These are phyloP conservation scores for Hydnomerulius pinastri DNA, from an alignment of 768 basidiomycete species.

Conservation along the genomic window DNA sequence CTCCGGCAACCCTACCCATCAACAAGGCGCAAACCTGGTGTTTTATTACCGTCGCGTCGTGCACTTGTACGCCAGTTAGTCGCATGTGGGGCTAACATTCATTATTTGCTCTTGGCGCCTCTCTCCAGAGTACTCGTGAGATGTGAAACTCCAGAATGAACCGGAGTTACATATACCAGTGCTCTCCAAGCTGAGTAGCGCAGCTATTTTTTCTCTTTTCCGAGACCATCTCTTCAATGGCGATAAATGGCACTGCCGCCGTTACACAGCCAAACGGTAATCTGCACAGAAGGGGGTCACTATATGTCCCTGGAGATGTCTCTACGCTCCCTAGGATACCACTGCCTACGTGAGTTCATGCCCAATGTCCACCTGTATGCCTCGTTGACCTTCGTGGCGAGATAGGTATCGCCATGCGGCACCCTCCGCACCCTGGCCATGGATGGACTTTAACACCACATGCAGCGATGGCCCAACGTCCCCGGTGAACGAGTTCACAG, in stretches of 20 bases:
- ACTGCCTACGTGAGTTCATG: background rate
- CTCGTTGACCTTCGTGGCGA: too few relatives aligned
- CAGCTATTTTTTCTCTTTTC: background rate
- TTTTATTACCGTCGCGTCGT: background rate
- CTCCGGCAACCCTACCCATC: background rate
- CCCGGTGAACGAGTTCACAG: too few relatives aligned
- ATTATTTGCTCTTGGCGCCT: background rate
- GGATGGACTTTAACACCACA: constrained; percentile 21
- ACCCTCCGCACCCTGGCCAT: constrained; percentile 37
- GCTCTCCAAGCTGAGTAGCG: too few relatives aligned
- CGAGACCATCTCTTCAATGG: background rate
- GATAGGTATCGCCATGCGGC: constrained; percentile 22
- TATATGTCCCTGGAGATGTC: background rate
- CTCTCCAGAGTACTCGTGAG: background rate
- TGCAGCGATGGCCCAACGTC: background rate
- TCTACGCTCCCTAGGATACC: background rate
- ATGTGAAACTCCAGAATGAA: background rate
- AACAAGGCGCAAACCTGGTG: background rate
- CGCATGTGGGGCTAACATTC: background rate
- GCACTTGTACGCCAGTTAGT: background rate
- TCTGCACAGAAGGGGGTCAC: background rate
- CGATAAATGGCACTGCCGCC: background rate
- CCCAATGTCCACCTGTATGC: too few relatives aligned
- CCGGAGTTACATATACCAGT: background rate
- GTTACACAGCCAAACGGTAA: background rate